These are phyloP conservation scores for Heliamphora exappendiculata DNA, from an alignment of 148 eudicot genomes.

Conservation along the genomic window DNA sequence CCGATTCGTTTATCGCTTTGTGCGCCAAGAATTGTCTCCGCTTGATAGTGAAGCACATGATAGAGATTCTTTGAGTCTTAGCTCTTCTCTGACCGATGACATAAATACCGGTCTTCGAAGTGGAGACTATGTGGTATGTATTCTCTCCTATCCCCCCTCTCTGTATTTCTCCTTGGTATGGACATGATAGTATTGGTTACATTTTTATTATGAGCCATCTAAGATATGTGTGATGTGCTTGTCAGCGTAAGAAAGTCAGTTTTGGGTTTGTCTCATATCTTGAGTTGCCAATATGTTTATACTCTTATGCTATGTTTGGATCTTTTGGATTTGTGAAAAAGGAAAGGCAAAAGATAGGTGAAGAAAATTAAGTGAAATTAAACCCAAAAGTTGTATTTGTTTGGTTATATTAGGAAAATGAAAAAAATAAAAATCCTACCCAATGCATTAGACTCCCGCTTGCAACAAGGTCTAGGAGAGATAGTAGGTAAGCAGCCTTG, in stretches of 20 bases:
- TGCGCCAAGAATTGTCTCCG: slow-evolving; percentile 36
- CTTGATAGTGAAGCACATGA: slow-evolving; percentile 15
- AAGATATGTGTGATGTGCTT: not conserved
- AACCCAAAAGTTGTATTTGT: not conserved
- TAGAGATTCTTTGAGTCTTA: slow-evolving; percentile 22
- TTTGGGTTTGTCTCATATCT: not conserved
- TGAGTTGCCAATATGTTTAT: not conserved
- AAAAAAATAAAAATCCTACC: not conserved
- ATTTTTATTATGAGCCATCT: not conserved
- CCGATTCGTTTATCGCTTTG: slow-evolving; percentile 64
- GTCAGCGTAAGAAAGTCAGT: not conserved
- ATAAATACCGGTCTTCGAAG: slow-evolving; percentile 46
- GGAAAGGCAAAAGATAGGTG: not conserved
- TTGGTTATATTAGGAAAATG: not conserved
- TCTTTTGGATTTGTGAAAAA: not conserved
- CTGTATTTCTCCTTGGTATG: not conserved
- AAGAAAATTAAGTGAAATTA: not conserved
- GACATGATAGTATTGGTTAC: not conserved
- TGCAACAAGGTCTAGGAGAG: not conserved
- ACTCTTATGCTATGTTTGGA: not conserved
- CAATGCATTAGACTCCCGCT: not conserved
- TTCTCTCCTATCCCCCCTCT: slow-evolving; percentile 5
- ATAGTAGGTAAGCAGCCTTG: not conserved
- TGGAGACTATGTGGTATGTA: slow-evolving; percentile 89
- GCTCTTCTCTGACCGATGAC: slow-evolving; percentile 33